phyloP scores from a whole-genome alignment of 306 rosid genomes.

The Comarum palustre region DNA sequence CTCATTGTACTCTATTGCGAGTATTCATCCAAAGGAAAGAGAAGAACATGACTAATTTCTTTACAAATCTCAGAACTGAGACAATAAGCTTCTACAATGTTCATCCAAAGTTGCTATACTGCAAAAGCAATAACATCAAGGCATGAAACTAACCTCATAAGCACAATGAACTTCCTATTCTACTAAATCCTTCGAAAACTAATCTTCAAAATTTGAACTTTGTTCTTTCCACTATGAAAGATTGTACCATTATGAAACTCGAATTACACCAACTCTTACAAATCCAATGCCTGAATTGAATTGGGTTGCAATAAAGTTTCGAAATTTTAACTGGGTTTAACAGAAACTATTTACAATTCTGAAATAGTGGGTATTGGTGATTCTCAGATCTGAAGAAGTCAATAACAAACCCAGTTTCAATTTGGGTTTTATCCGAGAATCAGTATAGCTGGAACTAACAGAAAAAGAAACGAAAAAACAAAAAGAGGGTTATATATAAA shows the following conservation, averaged over 20 bases:
- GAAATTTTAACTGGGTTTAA: background rate
- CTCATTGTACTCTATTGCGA: conserved; percentile 17
- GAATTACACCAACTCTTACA: background rate
- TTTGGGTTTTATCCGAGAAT: background rate
- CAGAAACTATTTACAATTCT: background rate
- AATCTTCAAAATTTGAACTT: background rate
- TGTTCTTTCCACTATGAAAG: background rate
- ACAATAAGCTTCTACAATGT: conserved; percentile 4
- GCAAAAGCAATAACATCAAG: background rate
- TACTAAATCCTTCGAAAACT: background rate
- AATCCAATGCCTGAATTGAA: background rate
- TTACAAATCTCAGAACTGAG: conserved; percentile 7
- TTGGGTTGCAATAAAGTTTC: background rate
- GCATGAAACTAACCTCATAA: background rate
- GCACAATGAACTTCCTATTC: background rate
- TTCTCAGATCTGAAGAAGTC: conserved; percentile 9
- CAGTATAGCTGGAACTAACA: background rate
- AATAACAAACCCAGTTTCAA: conserved; percentile 1
- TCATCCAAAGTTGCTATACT: conserved; percentile 10
- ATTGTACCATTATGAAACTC: background rate
- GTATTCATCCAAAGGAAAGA: conserved; percentile 10
- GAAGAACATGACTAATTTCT: conserved; percentile 16
- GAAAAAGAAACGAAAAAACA: background rate
- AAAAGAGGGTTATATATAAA: background rate
- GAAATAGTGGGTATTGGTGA: background rate